Base-by-base conservation (phyloP, 1,284 basidiomycete genomes). In the Trichosporon inkin region DNA sequence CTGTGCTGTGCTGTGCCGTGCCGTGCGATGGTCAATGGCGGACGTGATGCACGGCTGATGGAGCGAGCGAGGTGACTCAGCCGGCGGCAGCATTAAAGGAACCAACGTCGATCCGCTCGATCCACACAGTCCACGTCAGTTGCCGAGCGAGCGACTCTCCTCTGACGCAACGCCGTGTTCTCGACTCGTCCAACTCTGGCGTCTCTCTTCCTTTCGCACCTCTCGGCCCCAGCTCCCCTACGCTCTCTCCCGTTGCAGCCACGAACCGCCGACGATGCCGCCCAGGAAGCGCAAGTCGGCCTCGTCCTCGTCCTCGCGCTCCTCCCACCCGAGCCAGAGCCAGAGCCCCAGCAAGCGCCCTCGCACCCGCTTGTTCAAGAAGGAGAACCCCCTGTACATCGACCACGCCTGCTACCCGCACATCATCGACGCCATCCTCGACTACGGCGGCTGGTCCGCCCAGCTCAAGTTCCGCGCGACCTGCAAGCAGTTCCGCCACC, bases 381-480 rank as follows among this genome's bases (percentile, higher is more conserved):
- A 32, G 24, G 10, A 47, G 44, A 47, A 47, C 44, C 44, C 44
- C 22, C 44, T 28, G 2, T n/a, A 16, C 44, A 47, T 47, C 20
- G 44, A 47, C 44, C 44, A 47, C 44, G 13, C 8, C 5, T 47
- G 17, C 22, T 36, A 47, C 57, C 24, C 53, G 52, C n/a, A 40
- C 59, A 17, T 22, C 64, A 37, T 47, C 55, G 13, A 39, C 58
- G 6, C 53, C 59, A 10, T 53, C 62, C 19, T 55, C 52, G 34
- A 38, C 10, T 53, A 53, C 16, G 32, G 32, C 35, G 44, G 44
- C 44, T 47, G 44, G 44, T 6, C 24, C 13, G 44, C n/a, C 4
- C 44, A 47, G 44, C 24, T 47, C 44, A 28, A 28, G 44, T 47
- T 47, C 14, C 44, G 44, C 7, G 44, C 44, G 13, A 47, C 44